Evolutionary conservation across 805 yeast species (phyloP), one percentile per base, ranked within the genome.

Genomic region (Lipomyces spencermartinsiae): DNA sequence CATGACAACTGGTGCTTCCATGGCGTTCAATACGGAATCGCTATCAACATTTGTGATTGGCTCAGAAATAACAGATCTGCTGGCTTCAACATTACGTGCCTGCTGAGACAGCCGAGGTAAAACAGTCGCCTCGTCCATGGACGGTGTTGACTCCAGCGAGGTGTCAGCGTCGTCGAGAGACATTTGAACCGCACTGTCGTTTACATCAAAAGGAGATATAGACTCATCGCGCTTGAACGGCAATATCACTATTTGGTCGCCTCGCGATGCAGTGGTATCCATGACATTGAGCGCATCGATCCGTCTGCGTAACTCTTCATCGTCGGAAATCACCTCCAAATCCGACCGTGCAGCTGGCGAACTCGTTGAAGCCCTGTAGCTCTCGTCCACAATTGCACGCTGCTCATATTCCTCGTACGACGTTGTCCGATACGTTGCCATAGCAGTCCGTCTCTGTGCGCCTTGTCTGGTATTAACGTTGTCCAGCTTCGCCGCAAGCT

Each of bases 381-480:
- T 59, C 33, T 29, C 39, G 16, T 39, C 59, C 22, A 46, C 58
- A 22, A 51, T 25, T 19, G 60, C 60, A 9, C 57, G 56, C 46
- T 61, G 67, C 63, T 64, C 67, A 22, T 51, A 58, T 8, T 34
- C 59, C 39, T 14, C 37, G 29, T 54, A 65, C 9, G 68, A 65
- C 2, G 33, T 16, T 14, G 65, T 56, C 49, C 65, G 37, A 35
- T 57, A 65, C 4, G 65, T 65, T 31, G 68, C 68, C 68, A 65
- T 61, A 16, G 68, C 68, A 29, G 53, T 65, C 22, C 43, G 60
- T 31, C 68, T 19, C 25, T 65, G 68, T 4, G 68, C 68, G 14
- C 68, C 68, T n/a, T 58, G 62, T 39, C 57, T 33, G 14, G 68
- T 58, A 31, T 34, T 61, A 9, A 64, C 25, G 22, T 60, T 37